Evolutionary conservation across 495 filamentous ascomycete species (phyloP).

Genomic region (Hyaloscypha bicolor): DNA sequence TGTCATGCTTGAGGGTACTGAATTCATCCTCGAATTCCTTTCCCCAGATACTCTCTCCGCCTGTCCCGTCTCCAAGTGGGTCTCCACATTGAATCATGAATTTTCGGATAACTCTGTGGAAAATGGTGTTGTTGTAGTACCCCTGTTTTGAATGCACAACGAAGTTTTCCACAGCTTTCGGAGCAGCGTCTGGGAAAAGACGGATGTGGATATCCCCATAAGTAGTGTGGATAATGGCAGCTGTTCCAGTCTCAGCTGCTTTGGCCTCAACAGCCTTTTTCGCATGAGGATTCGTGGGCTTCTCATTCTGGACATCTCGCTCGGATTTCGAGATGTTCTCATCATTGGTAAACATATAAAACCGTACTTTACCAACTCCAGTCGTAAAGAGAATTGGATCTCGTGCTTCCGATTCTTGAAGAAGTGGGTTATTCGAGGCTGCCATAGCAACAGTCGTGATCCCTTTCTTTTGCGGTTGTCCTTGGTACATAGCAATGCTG

Average conservation of each 20-base stretch:
- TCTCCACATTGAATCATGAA: slow-evolving; percentile 99
- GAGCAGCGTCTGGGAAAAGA: slow-evolving; percentile 89
- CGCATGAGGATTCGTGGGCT: slow-evolving; percentile 61
- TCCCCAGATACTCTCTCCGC: slow-evolving; percentile 97
- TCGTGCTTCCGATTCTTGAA: slow-evolving; percentile 88
- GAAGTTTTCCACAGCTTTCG: slow-evolving; percentile 98
- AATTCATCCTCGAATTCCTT: slow-evolving; percentile 96
- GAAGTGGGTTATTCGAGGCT: slow-evolving; percentile 86
- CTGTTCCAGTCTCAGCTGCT: slow-evolving; percentile 67
- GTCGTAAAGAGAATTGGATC: slow-evolving; percentile 89
- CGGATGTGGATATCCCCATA: slow-evolving; percentile 95
- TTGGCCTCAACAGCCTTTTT: slow-evolving; percentile 57
- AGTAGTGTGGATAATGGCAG: slow-evolving; percentile 88
- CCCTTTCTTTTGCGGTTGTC: slow-evolving; percentile 87
- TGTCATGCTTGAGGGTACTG: slow-evolving; percentile 87
- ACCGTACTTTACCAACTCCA: slow-evolving; percentile 84
- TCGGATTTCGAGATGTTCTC: slow-evolving; percentile 79
- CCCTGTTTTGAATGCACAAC: slow-evolving; percentile 84
- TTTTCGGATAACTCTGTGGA: slow-evolving; percentile 95
- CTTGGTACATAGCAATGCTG: slow-evolving; percentile 89
- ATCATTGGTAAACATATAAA: slow-evolving; percentile 98
- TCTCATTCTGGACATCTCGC: slow-evolving; percentile 94
- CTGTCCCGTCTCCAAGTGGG: slow-evolving; percentile 91
- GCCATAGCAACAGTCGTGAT: slow-evolving; percentile 97
- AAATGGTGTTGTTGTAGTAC: slow-evolving; percentile 97